Conservation (phyloP, 805 yeast species). For the Barnettozyma wickerhamii region DNA sequence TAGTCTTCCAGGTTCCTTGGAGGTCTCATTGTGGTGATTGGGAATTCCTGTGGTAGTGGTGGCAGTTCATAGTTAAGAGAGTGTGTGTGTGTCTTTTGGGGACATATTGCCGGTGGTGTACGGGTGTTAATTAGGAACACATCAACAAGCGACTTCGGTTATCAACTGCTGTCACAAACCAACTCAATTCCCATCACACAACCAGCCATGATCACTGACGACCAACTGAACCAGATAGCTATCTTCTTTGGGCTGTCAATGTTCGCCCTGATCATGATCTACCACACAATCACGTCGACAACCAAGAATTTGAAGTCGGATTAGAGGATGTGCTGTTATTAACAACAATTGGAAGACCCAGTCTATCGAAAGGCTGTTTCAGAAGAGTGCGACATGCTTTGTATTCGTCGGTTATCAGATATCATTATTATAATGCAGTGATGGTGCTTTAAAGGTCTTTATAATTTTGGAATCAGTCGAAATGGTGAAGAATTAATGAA, state of each 20-base stretch:
- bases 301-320: slow-evolving; percentile 15
- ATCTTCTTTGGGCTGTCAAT: slow-evolving; percentile 70
- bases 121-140: background rate
- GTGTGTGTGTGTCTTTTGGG: background rate
- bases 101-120: background rate
- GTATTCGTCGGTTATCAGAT: too few relatives aligned
- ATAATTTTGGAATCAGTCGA: too few relatives aligned
- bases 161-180: too few relatives aligned
- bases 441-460: too few relatives aligned
- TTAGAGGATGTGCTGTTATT: too few relatives aligned
- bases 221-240: slow-evolving; percentile 70
- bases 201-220: slow-evolving; percentile 92
- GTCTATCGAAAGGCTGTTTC: too few relatives aligned
- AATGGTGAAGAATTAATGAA: too few relatives aligned
- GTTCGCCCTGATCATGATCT: slow-evolving; percentile 64
- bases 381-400: too few relatives aligned
- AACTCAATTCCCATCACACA: too few relatives aligned
- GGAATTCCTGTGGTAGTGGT: background rate
- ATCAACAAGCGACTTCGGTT: background rate
- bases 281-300: slow-evolving; percentile 61
- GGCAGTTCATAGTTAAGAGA: too few relatives aligned
- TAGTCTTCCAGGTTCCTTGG: slow-evolving; percentile 45
- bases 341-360: too few relatives aligned
- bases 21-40: slow-evolving; percentile 3
- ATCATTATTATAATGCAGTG: too few relatives aligned